Evolutionary conservation across 148 eudicot species (phyloP), one percentile per base, ranked within the genome.

Genomic region (Vaccinium macrocarpon): DNA sequence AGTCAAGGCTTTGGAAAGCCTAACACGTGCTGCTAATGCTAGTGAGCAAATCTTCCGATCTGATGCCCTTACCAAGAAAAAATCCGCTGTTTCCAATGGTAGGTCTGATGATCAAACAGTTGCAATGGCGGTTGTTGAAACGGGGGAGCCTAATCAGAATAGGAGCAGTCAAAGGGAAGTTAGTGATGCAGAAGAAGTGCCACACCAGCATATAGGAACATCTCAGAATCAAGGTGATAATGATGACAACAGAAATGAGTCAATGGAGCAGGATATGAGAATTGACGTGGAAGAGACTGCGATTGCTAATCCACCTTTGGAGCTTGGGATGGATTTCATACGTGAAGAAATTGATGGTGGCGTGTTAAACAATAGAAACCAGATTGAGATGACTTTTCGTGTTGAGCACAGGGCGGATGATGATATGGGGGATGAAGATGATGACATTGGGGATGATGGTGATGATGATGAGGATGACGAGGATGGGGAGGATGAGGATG

Each of bases 391-490:
- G 94, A 89, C 89, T 71, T 96, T 94, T 77, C 98, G 89, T 90
- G 95, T 94, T 76, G 95, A 93, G 87, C 91, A 92, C 87, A 93
- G 87, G 84, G 93, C 85, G 76, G 95, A 89, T 86, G 92, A 93
- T 78, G 98, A 95, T 83, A 89, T 92, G 88, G 96, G 90, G 85
- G 99, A 95, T 78, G 99, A 93, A 79, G 99, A 93, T 87, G 98
- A 97, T 89, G 99, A 95, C 84, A 92, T 93, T 95, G 98, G 91
- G 66, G 99, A 90, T 88, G 99, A 97, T 76, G 98, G 91, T 70
- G 92, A 94, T 50, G 98, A 95, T 70, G 92, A 94, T 35, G 98
- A 95, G 53, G 98, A 91, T 85, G 98, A 95, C 55, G 98, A 96
- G 62, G 98, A 94, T 10, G 97, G 92, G 51, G 99, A 93, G 85